phyloP scores from a whole-genome alignment of 2,329 filamentous ascomycete genomes.

The Ceratocystis cubensis region DNA sequence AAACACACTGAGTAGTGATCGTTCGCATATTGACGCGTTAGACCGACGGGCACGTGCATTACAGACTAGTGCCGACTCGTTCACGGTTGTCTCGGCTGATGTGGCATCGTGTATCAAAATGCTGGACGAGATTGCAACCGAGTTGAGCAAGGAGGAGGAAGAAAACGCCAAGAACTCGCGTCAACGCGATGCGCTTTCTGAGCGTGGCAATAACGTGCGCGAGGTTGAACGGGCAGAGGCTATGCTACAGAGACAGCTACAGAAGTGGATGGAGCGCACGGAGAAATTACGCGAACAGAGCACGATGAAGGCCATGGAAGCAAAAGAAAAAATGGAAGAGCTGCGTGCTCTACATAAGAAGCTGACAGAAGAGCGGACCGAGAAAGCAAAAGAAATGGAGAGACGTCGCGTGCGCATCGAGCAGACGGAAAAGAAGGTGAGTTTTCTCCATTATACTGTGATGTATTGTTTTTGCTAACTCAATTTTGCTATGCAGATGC shows the following conservation, averaged over 20 bases:
- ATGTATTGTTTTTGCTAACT: constrained; percentile 18
- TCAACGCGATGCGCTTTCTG: constrained; percentile 76
- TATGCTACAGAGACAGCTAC: constrained; percentile 68
- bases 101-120: constrained; percentile 80
- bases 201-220: constrained; percentile 76
- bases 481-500: constrained; percentile 53
- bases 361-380: constrained; percentile 70
- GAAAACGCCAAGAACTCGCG: constrained; percentile 66
- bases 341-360: constrained; percentile 66
- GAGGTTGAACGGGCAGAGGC: constrained; percentile 84
- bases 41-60: constrained; percentile 80
- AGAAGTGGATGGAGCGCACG: constrained; percentile 76
- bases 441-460: constrained; percentile 9
- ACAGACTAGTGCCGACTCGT: constrained; percentile 85
- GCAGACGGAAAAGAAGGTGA: constrained; percentile 95
- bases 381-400: constrained; percentile 88
- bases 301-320: constrained; percentile 65
- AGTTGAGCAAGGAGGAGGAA: constrained; percentile 82
- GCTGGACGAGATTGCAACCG: constrained; percentile 73
- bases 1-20: constrained; percentile 64
- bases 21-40: constrained; percentile 71
- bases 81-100: constrained; percentile 69
- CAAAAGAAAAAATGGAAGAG: constrained; percentile 83
- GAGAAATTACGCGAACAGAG: constrained; percentile 71
- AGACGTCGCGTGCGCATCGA: constrained; percentile 84